Percentiles rank a stretch among this genome's conserved stretches.
These are phyloP conservation scores for Claviceps citrina DNA, from an alignment of 2,329 filamentous ascomycete genomes.

Conservation along the genomic window DNA sequence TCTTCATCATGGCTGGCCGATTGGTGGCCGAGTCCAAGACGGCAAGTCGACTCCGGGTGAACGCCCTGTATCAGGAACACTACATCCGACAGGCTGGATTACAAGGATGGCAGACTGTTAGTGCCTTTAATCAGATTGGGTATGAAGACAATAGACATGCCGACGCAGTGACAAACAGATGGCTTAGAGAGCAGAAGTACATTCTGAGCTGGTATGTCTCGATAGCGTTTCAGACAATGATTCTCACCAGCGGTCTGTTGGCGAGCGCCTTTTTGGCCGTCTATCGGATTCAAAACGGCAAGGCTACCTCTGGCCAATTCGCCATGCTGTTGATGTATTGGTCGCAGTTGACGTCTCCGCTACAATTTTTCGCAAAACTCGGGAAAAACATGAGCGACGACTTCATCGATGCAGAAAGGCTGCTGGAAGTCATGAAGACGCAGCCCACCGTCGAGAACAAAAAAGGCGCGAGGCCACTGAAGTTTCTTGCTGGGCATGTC, in stretches of 20 bases:
- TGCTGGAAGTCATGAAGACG: constrained; percentile 42
- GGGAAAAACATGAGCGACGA: constrained; percentile 41
- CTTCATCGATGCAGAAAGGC: constrained; percentile 41
- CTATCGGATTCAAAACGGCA: constrained; percentile 48
- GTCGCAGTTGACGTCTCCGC: constrained; percentile 53
- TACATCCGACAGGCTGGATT: constrained; percentile 40
- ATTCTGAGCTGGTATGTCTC: constrained; percentile 32
- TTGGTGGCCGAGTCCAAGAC: constrained; percentile 36
- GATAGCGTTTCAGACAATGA: constrained; percentile 41
- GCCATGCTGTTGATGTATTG: constrained; percentile 60
- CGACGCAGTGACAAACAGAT: constrained; percentile 29
- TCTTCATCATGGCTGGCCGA: constrained; percentile 36
- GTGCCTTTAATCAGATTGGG: constrained; percentile 42
- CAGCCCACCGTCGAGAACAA: constrained; percentile 40
- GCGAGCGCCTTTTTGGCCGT: constrained; percentile 45
- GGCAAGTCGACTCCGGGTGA: constrained; percentile 34
- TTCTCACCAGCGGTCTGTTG: constrained; percentile 54
- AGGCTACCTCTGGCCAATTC: constrained; percentile 50
- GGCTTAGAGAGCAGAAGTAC: constrained; percentile 23
- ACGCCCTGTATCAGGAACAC: constrained; percentile 39
- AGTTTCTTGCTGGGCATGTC: constrained; percentile 36
- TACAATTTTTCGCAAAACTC: constrained; percentile 51
- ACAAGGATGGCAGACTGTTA: constrained; percentile 43
- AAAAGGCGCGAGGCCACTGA: constrained; percentile 32
- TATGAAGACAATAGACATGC: constrained; percentile 41